These are phyloP conservation scores for Oryza brachyantha DNA, from an alignment of 176 grass and related monocot species.

Conservation along the genomic window DNA sequence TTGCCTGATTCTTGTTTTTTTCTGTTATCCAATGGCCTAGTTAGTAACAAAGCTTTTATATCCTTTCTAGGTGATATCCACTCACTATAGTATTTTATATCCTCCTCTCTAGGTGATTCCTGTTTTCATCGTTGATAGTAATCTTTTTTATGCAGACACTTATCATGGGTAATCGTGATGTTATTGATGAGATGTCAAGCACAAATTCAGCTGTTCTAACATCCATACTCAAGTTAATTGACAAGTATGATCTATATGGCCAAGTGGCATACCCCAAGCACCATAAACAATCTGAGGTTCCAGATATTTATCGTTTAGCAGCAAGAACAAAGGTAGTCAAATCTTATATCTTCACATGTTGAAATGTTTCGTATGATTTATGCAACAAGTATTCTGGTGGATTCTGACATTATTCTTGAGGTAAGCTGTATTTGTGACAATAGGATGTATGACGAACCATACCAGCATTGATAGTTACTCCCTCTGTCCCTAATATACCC, in stretches of 20 bases:
- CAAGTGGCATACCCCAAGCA: conserved; percentile 90
- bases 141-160: conserved; percentile 52
- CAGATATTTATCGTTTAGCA: conserved; percentile 80
- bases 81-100: not conserved
- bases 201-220: conserved; percentile 75
- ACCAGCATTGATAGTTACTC: not conserved
- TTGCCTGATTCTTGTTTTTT: not conserved
- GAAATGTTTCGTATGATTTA: conserved; percentile 18
- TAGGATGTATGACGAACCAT: not conserved
- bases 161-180: conserved; percentile 90
- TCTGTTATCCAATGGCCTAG: not conserved
- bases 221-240: conserved; percentile 76
- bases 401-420: conserved; percentile 18
- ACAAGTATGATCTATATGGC: conserved; percentile 90
- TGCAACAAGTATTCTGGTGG: not conserved
- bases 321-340: conserved; percentile 68
- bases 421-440: not conserved
- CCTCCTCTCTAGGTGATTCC: not conserved
- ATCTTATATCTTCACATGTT: conserved; percentile 7
- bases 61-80: not conserved
- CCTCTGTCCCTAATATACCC: too few relatives aligned
- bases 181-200: conserved; percentile 87
- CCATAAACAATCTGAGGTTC: conserved; percentile 89
- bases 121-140: conserved; percentile 3
- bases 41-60: not conserved